phyloP scores from a whole-genome alignment of 306 rosid genomes.

The Rosa lucieae region DNA sequence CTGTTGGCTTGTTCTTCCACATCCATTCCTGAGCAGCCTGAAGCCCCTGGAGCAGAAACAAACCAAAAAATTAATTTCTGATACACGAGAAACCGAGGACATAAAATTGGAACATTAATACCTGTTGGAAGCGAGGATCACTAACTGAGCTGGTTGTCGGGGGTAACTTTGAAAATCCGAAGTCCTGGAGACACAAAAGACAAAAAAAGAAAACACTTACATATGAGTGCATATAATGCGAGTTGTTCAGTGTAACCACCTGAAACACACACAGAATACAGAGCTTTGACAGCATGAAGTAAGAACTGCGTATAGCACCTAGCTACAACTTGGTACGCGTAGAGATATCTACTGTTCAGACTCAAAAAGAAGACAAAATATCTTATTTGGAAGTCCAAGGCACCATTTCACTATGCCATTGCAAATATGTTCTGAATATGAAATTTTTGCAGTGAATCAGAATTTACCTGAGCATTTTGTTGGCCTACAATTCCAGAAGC shows the following conservation, averaged over 20 bases:
- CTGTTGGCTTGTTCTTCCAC: conserved; percentile 86
- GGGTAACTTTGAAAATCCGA: conserved; percentile 51
- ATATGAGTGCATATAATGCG: neutral
- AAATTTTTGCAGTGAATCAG: neutral
- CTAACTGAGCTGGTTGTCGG: conserved; percentile 35
- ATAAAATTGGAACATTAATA: conserved; percentile 12
- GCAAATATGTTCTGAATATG: neutral
- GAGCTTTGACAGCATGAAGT: neutral
- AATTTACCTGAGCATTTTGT: conserved; percentile 65
- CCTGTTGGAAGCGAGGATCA: conserved; percentile 63
- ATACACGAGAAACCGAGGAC: neutral
- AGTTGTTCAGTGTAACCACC: neutral
- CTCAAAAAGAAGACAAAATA: neutral
- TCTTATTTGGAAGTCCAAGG: neutral
- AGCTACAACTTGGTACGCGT: neutral
- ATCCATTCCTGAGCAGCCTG: conserved; percentile 69
- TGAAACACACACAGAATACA: neutral
- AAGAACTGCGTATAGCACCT: neutral
- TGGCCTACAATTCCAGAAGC: conserved; percentile 55
- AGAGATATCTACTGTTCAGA: neutral
- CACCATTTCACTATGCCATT: neutral
- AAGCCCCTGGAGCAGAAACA: conserved; percentile 52
- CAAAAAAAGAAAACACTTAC: neutral
- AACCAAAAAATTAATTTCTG: conserved; percentile 21
- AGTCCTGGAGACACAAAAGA: conserved; percentile 44